These are phyloP conservation scores for Chaetomium sp. DNA, from an alignment of 2,329 filamentous ascomycete species.

Conservation along the genomic window DNA sequence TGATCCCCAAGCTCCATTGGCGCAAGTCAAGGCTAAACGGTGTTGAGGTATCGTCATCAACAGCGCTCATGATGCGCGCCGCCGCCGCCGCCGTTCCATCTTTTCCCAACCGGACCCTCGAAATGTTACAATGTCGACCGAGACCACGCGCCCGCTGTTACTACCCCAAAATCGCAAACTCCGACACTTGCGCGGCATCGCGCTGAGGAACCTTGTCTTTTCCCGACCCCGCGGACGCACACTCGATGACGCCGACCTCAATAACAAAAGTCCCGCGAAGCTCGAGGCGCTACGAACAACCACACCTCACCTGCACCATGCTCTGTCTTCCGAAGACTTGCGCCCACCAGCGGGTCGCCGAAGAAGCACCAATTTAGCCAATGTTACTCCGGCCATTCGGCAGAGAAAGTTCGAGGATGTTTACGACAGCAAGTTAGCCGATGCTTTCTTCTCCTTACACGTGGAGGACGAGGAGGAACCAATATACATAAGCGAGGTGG, in stretches of 20 bases:
- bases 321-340: conserved; percentile 49
- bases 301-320: conserved; percentile 44
- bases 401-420: conserved; percentile 73
- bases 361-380: conserved; percentile 44
- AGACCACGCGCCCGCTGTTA: conserved; percentile 41
- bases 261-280: conserved; percentile 64
- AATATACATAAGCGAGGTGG: conserved; percentile 83
- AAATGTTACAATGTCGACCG: conserved; percentile 28
- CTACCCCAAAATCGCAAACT: conserved; percentile 76
- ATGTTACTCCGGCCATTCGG: conserved; percentile 42
- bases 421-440: conserved; percentile 65
- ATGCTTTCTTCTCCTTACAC: conserved; percentile 85
- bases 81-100: background rate
- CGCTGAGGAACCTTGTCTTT: conserved; percentile 77
- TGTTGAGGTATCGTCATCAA: background rate
- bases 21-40: no score
- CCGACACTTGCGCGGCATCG: conserved; percentile 80
- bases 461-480: conserved; percentile 59
- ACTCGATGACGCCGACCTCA: conserved; percentile 71
- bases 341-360: conserved; percentile 33
- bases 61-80: background rate
- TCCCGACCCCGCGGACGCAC: conserved; percentile 50
- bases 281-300: conserved; percentile 44
- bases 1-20: no score
- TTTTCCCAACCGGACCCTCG: background rate